phyloP scores from a whole-genome alignment of 2,329 filamentous ascomycete species.

The Dothistroma septosporum region DNA sequence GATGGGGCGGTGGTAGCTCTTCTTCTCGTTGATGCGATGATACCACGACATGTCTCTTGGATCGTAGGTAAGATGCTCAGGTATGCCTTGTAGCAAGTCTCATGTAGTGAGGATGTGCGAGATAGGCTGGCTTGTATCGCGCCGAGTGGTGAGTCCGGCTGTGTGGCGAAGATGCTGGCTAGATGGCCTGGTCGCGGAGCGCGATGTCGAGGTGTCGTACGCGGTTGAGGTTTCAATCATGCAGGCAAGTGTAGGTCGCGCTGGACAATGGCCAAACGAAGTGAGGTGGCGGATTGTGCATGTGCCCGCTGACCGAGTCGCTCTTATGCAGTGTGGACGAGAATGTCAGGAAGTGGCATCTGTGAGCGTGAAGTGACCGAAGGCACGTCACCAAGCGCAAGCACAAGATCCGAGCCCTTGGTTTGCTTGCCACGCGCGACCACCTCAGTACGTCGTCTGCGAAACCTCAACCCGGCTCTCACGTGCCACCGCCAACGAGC shows the following conservation, averaged over 20 bases:
- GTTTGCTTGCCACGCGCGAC: conserved; percentile 2
- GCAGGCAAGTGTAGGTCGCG: background rate
- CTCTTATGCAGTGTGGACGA: background rate
- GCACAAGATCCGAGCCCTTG: background rate
- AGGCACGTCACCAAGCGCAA: background rate
- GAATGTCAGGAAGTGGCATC: background rate
- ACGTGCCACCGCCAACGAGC: conserved; percentile 1
- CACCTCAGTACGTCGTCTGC: too few species aligned
- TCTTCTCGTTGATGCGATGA: conserved; percentile 30
- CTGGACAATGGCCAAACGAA: background rate
- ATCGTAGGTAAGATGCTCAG: conserved; percentile 12
- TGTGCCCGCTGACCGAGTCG: background rate
- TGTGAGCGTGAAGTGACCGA: background rate
- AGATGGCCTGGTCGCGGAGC: background rate
- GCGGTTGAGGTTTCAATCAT: background rate
- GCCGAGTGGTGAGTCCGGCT: conserved; percentile 3
- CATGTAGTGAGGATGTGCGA: background rate
- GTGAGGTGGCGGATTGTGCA: background rate
- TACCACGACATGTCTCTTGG: conserved; percentile 24
- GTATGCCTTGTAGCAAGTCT: conserved; percentile 8
- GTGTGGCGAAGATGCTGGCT: background rate
- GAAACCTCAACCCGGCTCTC: background rate
- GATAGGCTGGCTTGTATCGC: background rate
- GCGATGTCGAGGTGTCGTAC: conserved; percentile 28
- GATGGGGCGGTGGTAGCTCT: conserved; percentile 32